Evolutionary conservation across 108 stramenopile species (phyloP).

Genomic region (Nannochloropsis gaditana): DNA sequence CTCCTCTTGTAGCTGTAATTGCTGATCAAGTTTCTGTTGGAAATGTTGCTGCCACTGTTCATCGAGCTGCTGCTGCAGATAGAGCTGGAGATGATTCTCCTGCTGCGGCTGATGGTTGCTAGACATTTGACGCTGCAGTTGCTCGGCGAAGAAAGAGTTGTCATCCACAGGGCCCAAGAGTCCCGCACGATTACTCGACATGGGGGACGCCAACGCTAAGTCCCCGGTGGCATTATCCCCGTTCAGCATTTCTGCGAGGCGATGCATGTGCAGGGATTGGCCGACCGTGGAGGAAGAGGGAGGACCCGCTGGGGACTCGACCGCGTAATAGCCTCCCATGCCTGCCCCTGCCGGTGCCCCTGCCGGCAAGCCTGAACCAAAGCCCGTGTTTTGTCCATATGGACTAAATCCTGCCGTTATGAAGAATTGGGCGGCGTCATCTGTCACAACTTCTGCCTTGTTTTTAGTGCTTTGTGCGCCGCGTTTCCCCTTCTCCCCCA

Average conservation of each 20-base stretch:
- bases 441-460: not conserved
- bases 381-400: not conserved
- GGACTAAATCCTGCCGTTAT: not conserved
- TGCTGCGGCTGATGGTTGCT: not conserved
- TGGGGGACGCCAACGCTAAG: not conserved
- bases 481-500: not conserved
- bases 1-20: not conserved
- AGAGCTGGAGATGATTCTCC: not conserved
- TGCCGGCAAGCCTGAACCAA: not conserved
- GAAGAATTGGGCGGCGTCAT: not conserved
- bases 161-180: too few species aligned
- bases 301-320: not conserved
- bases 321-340: not conserved
- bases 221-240: too few species aligned
- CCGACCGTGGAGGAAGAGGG: too few species aligned
- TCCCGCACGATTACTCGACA: not conserved
- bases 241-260: not conserved
- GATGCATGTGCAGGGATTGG: not conserved
- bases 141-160: too few species aligned
- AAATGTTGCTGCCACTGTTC: not conserved
- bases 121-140: too few species aligned
- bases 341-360: not conserved
- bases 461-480: not conserved
- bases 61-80: not conserved
- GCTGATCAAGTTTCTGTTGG: not conserved